These are phyloP conservation scores for Trypanosoma mega DNA, from an alignment of 208 protist genomes.

Conservation along the genomic window DNA sequence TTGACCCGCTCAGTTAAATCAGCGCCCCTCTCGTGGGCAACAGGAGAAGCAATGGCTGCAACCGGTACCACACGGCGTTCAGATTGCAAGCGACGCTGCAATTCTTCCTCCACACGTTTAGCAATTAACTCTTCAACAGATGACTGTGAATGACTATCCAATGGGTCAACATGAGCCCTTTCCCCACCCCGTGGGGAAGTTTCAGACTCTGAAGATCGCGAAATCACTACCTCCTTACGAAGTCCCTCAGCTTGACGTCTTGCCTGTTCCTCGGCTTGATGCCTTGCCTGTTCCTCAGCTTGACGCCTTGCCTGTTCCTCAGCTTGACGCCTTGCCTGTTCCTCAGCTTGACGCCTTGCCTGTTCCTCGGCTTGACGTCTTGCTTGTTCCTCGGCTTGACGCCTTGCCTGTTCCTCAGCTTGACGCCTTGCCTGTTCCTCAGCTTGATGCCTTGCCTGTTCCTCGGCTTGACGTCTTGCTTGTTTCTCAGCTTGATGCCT, in stretches of 20 bases:
- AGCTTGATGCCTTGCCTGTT: slow-evolving; percentile 35
- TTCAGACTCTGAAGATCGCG: no score
- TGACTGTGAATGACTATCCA: no score
- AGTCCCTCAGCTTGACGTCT: slow-evolving; percentile 21
- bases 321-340: slow-evolving; percentile 23
- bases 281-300: slow-evolving; percentile 86
- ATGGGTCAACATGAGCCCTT: no score
- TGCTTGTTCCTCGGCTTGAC: slow-evolving; percentile 62
- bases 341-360: slow-evolving; percentile 35
- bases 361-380: slow-evolving; percentile 66
- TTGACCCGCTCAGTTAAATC: no score
- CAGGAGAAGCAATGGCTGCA: no score
- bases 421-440: slow-evolving; percentile 29
- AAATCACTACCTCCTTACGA: slow-evolving; percentile 29
- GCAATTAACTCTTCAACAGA: no score
- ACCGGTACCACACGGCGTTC: no score
- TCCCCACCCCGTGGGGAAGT: no score
- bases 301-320: slow-evolving; percentile 74
- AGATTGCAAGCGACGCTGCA: no score
- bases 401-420: slow-evolving; percentile 9
- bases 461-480: slow-evolving; percentile 35
- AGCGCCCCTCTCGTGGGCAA: no score
- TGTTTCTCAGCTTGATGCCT: slow-evolving; percentile 40
- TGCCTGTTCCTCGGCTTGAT: slow-evolving; percentile 70
- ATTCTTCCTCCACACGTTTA: no score